phyloP scores from a whole-genome alignment of 148 eudicot genomes.

The Limonium bicolor region DNA sequence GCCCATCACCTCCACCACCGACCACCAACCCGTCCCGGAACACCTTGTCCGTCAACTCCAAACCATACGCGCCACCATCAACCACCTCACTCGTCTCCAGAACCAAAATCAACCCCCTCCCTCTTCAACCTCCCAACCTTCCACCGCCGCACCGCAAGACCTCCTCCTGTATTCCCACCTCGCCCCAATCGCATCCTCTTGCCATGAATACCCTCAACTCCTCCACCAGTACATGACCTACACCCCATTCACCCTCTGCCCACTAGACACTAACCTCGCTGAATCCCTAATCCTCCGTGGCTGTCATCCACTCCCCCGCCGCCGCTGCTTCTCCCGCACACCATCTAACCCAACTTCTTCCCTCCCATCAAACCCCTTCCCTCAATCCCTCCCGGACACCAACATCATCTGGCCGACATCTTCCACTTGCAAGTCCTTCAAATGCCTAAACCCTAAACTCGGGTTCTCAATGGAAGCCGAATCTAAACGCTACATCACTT shows the following conservation, averaged over 20 bases:
- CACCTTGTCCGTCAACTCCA: conserved; percentile 67
- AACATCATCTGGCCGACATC: conserved; percentile 23
- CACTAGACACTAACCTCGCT: conserved; percentile 27
- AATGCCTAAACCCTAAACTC: conserved; percentile 35
- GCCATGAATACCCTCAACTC: conserved; percentile 42
- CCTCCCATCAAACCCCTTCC: conserved; percentile 23
- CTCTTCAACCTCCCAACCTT: conserved; percentile 9
- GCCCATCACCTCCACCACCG: conserved; percentile 5
- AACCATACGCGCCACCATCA: conserved; percentile 88
- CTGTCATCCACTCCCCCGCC: conserved; percentile 80
- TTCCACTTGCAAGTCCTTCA: conserved; percentile 43
- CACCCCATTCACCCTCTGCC: conserved; percentile 45
- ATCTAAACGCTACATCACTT: conserved; percentile 21
- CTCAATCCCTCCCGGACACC: conserved; percentile 26
- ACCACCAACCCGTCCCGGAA: conserved; percentile 29
- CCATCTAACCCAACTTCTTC: conserved; percentile 10
- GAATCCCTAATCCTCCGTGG: conserved; percentile 70
- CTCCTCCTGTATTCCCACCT: conserved; percentile 49
- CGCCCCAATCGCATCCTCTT: conserved; percentile 56
- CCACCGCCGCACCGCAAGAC: conserved; percentile 45
- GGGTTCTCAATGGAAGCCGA: conserved; percentile 44
- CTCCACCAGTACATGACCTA: conserved; percentile 74
- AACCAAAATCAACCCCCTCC: conserved; percentile 7
- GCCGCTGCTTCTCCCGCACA: conserved; percentile 47
- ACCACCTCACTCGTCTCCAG: conserved; percentile 74